Percentiles rank a stretch among this genome's conserved stretches.
Evolutionary conservation across 805 yeast species (phyloP).

Genomic region (Candida endomychidarum): DNA sequence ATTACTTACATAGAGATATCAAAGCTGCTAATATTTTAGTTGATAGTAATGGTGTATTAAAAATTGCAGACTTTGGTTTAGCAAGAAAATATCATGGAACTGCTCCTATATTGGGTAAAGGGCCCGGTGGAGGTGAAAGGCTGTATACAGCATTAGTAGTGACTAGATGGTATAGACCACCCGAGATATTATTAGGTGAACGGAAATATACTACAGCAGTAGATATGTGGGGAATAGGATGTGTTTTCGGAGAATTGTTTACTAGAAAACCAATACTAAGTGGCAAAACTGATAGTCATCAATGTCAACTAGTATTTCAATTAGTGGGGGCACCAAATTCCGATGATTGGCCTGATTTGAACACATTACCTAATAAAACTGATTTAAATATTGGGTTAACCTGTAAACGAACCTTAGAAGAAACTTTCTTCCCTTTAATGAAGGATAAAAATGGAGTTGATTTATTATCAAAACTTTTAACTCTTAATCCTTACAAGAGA

Average conservation of each 20-base stretch:
- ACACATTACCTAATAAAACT: slow-evolving; percentile 54
- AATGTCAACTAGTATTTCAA: slow-evolving; percentile 76
- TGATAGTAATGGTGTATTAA: slow-evolving; percentile 71
- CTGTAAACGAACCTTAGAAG: slow-evolving; percentile 46
- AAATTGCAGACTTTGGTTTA: slow-evolving; percentile 94
- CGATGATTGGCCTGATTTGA: slow-evolving; percentile 60
- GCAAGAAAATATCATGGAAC: slow-evolving; percentile 73
- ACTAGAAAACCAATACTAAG: slow-evolving; percentile 77
- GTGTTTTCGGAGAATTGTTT: slow-evolving; percentile 91
- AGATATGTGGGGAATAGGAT: slow-evolving; percentile 97
- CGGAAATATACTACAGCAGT: slow-evolving; percentile 88
- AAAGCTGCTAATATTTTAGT: slow-evolving; percentile 94
- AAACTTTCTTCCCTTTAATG: slow-evolving; percentile 46
- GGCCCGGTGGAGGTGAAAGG: slow-evolving; percentile 58
- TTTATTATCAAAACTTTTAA: slow-evolving; percentile 60
- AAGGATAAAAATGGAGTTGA: slow-evolving; percentile 49
- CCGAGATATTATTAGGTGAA: slow-evolving; percentile 87
- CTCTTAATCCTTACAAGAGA: slow-evolving; percentile 70
- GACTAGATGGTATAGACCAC: slow-evolving; percentile 97
- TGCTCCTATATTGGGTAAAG: slow-evolving; percentile 51
- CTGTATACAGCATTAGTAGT: slow-evolving; percentile 72
- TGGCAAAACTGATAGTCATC: slow-evolving; percentile 85
- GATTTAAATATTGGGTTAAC: slow-evolving; percentile 47
- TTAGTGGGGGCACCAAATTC: slow-evolving; percentile 77
- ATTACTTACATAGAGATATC: slow-evolving; percentile 80